phyloP scores from a whole-genome alignment of 139 green algal species.

The Zygnema circumcarinatum region DNA sequence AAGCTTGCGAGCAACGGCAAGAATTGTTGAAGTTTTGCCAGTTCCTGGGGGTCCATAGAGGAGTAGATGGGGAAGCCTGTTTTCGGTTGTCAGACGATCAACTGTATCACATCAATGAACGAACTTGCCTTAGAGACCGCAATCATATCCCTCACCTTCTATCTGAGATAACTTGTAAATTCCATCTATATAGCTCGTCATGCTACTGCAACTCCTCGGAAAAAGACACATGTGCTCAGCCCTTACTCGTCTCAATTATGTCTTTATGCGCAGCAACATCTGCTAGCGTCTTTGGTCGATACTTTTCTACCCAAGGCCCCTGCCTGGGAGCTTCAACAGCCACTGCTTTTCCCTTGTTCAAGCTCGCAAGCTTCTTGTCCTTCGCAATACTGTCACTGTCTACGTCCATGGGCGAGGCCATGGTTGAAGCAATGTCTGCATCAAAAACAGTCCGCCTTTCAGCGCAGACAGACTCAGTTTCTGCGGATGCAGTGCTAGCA shows the following conservation, averaged over 20 bases:
- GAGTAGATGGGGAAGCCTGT: conserved; percentile 92
- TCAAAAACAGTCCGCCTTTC: too few species aligned
- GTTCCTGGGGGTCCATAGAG: conserved; percentile 98
- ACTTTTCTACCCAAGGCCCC: conserved; percentile 93
- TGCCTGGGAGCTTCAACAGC: not conserved
- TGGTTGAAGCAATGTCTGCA: not conserved
- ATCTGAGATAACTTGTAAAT: not conserved
- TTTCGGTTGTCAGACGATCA: conserved; percentile 78
- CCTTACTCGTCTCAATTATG: conserved; percentile 92
- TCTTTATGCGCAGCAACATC: conserved; percentile 95
- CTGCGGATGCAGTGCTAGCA: too few species aligned
- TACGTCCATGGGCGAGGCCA: not conserved
- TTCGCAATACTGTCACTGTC: not conserved
- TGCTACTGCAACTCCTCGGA: not conserved
- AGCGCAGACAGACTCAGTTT: too few species aligned
- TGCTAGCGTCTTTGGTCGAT: conserved; percentile 86
- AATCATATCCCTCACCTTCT: not conserved
- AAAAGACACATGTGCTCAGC: not conserved
- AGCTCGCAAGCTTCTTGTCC: not conserved
- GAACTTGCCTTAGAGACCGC: conserved; percentile 14
- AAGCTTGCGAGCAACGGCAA: conserved; percentile 91
- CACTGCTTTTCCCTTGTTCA: conserved; percentile 33
- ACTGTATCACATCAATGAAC: conserved; percentile 60
- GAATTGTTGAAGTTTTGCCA: conserved; percentile 94
- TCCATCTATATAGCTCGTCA: not conserved